A percentile compares a stretch with the other conserved stretches of the same genome.
These are phyloP conservation scores for Lophiostoma macrostomum DNA, from an alignment of 495 filamentous ascomycete genomes.

Conservation along the genomic window DNA sequence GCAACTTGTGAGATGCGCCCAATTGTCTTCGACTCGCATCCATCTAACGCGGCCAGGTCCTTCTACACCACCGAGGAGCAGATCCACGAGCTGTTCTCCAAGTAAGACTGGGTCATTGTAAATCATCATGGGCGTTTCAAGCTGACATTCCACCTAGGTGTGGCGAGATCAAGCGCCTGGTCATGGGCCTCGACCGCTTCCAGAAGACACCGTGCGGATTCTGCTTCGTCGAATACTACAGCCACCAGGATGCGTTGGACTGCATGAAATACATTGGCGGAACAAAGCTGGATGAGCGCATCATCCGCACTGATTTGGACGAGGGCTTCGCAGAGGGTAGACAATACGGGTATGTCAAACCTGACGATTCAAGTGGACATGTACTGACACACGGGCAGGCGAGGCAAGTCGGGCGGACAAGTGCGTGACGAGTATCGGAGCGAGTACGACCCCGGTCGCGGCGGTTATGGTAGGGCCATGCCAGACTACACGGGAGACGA, in stretches of 20 bases:
- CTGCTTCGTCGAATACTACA: slow-evolving; percentile 99
- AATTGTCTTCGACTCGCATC: not conserved
- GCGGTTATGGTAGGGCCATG: slow-evolving; percentile 63
- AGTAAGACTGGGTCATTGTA: slow-evolving; percentile 47
- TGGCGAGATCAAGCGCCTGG: slow-evolving; percentile 92
- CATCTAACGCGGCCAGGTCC: slow-evolving; percentile 61
- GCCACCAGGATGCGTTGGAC: slow-evolving; percentile 89
- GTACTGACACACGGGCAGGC: slow-evolving; percentile 40
- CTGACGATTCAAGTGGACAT: not conserved
- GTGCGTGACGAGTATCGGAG: slow-evolving; percentile 97
- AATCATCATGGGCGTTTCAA: not conserved
- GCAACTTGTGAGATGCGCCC: slow-evolving; percentile 78
- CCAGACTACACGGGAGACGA: slow-evolving; percentile 32
- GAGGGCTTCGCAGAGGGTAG: slow-evolving; percentile 93
- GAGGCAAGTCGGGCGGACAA: slow-evolving; percentile 91
- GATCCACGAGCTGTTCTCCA: slow-evolving; percentile 94
- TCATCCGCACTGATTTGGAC: slow-evolving; percentile 95
- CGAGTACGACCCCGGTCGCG: slow-evolving; percentile 91
- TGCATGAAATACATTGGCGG: slow-evolving; percentile 98
- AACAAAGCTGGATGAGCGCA: slow-evolving; percentile 96
- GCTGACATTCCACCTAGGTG: slow-evolving; percentile 53
- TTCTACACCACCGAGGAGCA: slow-evolving; percentile 99
- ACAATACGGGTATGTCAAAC: slow-evolving; percentile 70
- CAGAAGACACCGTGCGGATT: slow-evolving; percentile 98
- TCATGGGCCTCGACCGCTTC: slow-evolving; percentile 98